These are phyloP conservation scores for Alternaria sp. DNA, from an alignment of 2,329 filamentous ascomycete genomes.

Conservation along the genomic window DNA sequence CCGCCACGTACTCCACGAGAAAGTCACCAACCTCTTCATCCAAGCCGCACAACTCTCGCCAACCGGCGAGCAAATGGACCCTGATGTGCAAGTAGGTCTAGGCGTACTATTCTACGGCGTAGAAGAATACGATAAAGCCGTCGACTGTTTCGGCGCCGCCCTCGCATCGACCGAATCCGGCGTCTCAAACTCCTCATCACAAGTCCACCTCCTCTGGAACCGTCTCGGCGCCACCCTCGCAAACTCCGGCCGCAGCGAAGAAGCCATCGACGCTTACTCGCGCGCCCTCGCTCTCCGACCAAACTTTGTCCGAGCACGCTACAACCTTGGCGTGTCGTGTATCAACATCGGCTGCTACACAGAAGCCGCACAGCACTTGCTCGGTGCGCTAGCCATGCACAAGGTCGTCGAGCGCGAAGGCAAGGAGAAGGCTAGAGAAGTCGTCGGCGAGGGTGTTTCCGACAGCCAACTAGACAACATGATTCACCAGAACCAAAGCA, in stretches of 20 bases:
- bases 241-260: slow-evolving; percentile 90
- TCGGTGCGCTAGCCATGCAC: slow-evolving; percentile 94
- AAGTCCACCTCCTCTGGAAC: slow-evolving; percentile 97
- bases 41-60: slow-evolving; percentile 90
- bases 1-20: slow-evolving; percentile 84
- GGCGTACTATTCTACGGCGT: slow-evolving; percentile 97
- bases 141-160: slow-evolving; percentile 96
- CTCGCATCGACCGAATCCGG: slow-evolving; percentile 85
- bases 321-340: slow-evolving; percentile 94
- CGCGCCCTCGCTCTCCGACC: slow-evolving; percentile 87
- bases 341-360: slow-evolving; percentile 97
- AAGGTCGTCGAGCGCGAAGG: slow-evolving; percentile 88
- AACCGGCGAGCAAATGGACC: slow-evolving; percentile 93
- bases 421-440: slow-evolving; percentile 80
- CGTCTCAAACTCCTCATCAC: slow-evolving; percentile 79
- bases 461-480: slow-evolving; percentile 84
- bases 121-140: slow-evolving; percentile 97
- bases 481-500: slow-evolving; percentile 94
- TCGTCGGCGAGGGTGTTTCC: slow-evolving; percentile 65
- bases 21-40: slow-evolving; percentile 90
- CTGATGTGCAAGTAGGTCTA: slow-evolving; percentile 95
- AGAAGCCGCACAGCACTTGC: slow-evolving; percentile 89
- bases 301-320: slow-evolving; percentile 95
- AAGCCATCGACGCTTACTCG: slow-evolving; percentile 96
- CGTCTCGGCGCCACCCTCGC: slow-evolving; percentile 93